These are phyloP conservation scores for Cyclostephanos tholiformis DNA, from an alignment of 108 stramenopile species.

Conservation along the genomic window DNA sequence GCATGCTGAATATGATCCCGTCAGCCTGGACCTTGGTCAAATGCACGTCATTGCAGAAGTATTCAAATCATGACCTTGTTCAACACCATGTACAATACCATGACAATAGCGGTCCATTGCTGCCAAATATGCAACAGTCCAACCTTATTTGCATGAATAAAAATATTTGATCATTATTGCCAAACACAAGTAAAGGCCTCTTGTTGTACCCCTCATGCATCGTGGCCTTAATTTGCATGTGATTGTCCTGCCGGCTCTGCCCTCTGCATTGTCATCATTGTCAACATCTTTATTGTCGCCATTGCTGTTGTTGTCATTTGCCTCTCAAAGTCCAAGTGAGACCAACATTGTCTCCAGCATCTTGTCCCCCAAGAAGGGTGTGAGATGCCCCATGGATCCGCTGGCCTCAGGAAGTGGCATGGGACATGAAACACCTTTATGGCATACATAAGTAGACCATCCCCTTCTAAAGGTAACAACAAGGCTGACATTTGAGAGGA, in stretches of 20 bases:
- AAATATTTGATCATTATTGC: constrained; percentile 67
- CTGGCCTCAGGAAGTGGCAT: constrained; percentile 84
- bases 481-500: constrained; percentile 58
- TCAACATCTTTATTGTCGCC: constrained; percentile 8
- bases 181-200: constrained; percentile 57
- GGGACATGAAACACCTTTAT: constrained; percentile 60
- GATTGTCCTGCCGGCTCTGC: constrained; percentile 14
- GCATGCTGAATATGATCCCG: constrained; percentile 95
- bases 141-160: constrained; percentile 92
- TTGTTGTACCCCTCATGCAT: constrained; percentile 40
- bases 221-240: constrained; percentile 32
- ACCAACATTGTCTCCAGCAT: constrained; percentile 76
- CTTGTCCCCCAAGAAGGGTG: constrained; percentile 80
- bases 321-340: constrained; percentile 60
- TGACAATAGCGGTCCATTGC: constrained; percentile 72
- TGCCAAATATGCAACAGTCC: constrained; percentile 76
- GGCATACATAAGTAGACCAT: constrained; percentile 85
- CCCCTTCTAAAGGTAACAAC: constrained; percentile 83
- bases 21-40: constrained; percentile 97
- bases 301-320: not conserved
- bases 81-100: constrained; percentile 90
- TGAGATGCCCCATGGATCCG: constrained; percentile 93
- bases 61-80: constrained; percentile 97
- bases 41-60: constrained; percentile 89
- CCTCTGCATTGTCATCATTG: not conserved